Evolutionary conservation across 2,329 filamentous ascomycete species (phyloP), one percentile per base, ranked within the genome.

Genomic region (Pestalotiopsis sp.): DNA sequence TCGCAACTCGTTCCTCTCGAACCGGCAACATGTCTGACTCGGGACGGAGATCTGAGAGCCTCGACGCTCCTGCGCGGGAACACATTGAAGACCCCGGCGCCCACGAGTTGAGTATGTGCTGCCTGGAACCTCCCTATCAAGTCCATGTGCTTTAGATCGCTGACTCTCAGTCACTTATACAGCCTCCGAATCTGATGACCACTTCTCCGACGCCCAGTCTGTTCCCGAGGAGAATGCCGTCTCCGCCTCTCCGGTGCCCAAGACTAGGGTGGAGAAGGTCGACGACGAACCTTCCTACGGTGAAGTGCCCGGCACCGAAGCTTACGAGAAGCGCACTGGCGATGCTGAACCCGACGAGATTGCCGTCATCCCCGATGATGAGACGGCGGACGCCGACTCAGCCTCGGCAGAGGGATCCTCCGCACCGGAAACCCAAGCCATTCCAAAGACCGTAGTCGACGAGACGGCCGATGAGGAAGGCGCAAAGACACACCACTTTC

Each of bases 131-230:
- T 20, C 17, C n/a, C 12, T 20, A 14, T 20, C 20, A 7, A 17
- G 17, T 38, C 38, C 36, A 45, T 20, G 17, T 36, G 17, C 4
- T 4, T 23, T 20, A 17, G 13, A 45, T 45, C 5, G 41, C 25
- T 45, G 20, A 25, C 31, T n/a, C 17, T 13, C 17, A 27, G 17
- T n/a, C 11, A 17, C 31, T 40, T 38, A 17, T 20, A 13, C 58
- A 67, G 66, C 66, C 38, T 90, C 89, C 63, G 90, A 91, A 71
- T 91, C 89, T 36, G 90, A 92, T 60, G 90, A 92, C 73, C 90
- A 92, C 80, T 92, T 91, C 78, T 91, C 88, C 65, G 90, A 92
- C 77, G 90, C 90, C 41, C 87, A 87, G 67, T 90, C 89, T 27
- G 68, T 82, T 76, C 68, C 79, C 74, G 72, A 65, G 12, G 72